A percentile compares a stretch with the other conserved stretches of the same genome.
Evolutionary conservation across 2,329 filamentous ascomycete species (phyloP).

Genomic region (Ophiosphaerella herpotricha): DNA sequence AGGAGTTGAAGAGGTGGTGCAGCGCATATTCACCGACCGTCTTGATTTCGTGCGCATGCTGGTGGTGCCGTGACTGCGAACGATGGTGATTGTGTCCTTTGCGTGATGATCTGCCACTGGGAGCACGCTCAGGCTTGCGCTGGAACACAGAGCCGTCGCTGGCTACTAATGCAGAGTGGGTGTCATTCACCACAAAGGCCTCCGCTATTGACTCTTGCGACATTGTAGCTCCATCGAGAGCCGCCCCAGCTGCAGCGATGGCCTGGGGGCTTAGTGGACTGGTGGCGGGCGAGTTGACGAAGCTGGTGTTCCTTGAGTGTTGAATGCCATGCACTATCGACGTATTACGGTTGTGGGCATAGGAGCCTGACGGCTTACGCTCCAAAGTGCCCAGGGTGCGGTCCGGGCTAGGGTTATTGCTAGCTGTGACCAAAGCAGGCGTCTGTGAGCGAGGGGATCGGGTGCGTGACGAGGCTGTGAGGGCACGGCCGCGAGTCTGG

Average conservation of each 20-base stretch:
- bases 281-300: conserved; percentile 72
- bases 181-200: conserved; percentile 39
- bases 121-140: conserved; percentile 52
- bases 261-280: conserved; percentile 89
- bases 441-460: conserved; percentile 52
- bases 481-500: conserved; percentile 52
- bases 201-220: conserved; percentile 47
- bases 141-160: conserved; percentile 24
- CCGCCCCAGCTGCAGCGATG: conserved; percentile 60
- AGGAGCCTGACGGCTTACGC: conserved; percentile 59
- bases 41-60: conserved; percentile 74
- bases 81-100: conserved; percentile 80
- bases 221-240: conserved; percentile 48
- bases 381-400: conserved; percentile 47
- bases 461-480: conserved; percentile 50
- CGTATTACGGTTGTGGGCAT: conserved; percentile 93
- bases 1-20: conserved; percentile 95
- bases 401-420: conserved; percentile 45
- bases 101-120: conserved; percentile 65
- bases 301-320: conserved; percentile 87
- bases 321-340: conserved; percentile 97
- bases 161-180: conserved; percentile 12
- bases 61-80: conserved; percentile 68
- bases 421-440: conserved; percentile 40
- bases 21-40: conserved; percentile 98